Evolutionary conservation across 192 early-diverging fungal species (phyloP).

Genomic region (Phycomyces blakesleeanus): DNA sequence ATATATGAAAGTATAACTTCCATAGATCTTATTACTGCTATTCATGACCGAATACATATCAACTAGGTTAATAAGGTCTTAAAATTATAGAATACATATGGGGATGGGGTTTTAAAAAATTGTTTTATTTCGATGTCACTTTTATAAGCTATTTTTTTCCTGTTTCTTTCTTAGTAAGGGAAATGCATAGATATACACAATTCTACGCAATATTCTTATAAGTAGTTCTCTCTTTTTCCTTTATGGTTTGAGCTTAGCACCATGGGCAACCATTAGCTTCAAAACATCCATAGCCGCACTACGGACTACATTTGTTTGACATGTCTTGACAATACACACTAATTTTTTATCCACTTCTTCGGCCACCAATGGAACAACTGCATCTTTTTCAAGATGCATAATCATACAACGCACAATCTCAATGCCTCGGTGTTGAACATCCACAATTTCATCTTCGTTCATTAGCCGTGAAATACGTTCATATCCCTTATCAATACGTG

Average conservation of each 20-base stretch:
- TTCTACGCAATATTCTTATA: too few relatives aligned
- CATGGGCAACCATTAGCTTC: slow-evolving; percentile 46
- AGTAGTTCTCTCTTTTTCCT: background rate
- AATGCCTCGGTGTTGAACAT: slow-evolving; percentile 67
- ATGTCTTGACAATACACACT: slow-evolving; percentile 43
- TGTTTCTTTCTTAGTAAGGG: too few relatives aligned
- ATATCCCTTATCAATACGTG: slow-evolving; percentile 50
- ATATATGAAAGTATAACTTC: too few relatives aligned
- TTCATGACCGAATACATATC: too few relatives aligned
- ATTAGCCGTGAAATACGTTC: slow-evolving; percentile 54
- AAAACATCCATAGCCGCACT: slow-evolving; percentile 55
- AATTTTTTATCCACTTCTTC: slow-evolving; percentile 44
- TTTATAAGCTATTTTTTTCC: too few relatives aligned
- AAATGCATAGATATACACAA: too few relatives aligned
- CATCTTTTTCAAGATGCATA: slow-evolving; percentile 39
- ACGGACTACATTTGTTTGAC: slow-evolving; percentile 45
- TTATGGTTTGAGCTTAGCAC: slow-evolving; percentile 19
- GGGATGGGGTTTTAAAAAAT: too few relatives aligned
- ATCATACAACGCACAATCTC: slow-evolving; percentile 72
- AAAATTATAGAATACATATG: too few relatives aligned
- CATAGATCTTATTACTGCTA: too few relatives aligned
- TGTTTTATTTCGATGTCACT: too few relatives aligned
- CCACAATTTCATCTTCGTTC: slow-evolving; percentile 44
- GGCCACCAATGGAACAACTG: slow-evolving; percentile 43
- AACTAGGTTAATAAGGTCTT: too few relatives aligned